A percentile compares a stretch with the other conserved stretches of the same genome.
phyloP scores from a whole-genome alignment of 2,329 filamentous ascomycete genomes.

The Neonectria sp. region DNA sequence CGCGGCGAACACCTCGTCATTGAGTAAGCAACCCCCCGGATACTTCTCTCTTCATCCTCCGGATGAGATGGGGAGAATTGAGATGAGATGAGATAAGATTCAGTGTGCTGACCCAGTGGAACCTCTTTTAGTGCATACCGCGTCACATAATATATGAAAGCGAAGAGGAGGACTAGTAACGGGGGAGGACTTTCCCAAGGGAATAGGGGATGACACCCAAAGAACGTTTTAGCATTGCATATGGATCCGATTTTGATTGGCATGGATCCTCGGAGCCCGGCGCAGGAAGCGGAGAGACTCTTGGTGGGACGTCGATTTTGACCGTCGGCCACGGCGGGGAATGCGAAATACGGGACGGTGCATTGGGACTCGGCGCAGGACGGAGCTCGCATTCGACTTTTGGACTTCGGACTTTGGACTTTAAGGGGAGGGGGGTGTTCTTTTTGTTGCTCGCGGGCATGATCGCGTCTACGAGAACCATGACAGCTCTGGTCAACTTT shows the following conservation, averaged over 20 bases:
- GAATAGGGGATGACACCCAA: slow-evolving; percentile 12
- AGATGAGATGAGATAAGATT: slow-evolving; percentile 25
- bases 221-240: slow-evolving; percentile 38
- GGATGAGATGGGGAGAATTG: slow-evolving; percentile 7
- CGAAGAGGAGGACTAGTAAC: slow-evolving; percentile 17
- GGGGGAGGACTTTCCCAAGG: not conserved
- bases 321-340: slow-evolving; percentile 29
- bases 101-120: slow-evolving; percentile 28
- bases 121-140: slow-evolving; percentile 50
- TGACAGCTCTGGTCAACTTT: slow-evolving; percentile 34
- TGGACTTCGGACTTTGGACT: not conserved
- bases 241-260: slow-evolving; percentile 29
- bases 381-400: slow-evolving; percentile 17
- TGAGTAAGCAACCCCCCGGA: slow-evolving; percentile 54
- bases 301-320: slow-evolving; percentile 29
- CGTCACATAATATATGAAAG: slow-evolving; percentile 47
- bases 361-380: slow-evolving; percentile 43
- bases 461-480: slow-evolving; percentile 30
- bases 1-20: slow-evolving; percentile 62
- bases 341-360: slow-evolving; percentile 38
- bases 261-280: slow-evolving; percentile 42
- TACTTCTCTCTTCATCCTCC: not conserved
- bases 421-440: not conserved
- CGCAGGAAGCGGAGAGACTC: slow-evolving; percentile 37
- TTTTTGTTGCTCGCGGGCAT: slow-evolving; percentile 6